Base-by-base conservation (phyloP, 352 stramenopile species). In the Globisporangium solare region DNA sequence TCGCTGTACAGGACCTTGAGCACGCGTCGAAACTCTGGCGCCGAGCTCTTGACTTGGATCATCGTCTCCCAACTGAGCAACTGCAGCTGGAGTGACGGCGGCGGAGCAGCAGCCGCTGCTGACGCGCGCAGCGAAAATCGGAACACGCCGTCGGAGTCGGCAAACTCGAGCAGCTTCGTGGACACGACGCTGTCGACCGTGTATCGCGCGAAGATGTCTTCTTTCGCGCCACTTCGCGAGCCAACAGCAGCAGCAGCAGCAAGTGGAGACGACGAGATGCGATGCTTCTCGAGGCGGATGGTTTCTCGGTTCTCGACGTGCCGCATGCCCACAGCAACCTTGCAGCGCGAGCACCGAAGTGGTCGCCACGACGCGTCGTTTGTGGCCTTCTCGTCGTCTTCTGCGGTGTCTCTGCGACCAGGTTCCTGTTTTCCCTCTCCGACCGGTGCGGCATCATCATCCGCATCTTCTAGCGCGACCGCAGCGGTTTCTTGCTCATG, bases 1-100 rank as follows among this genome's bases (percentile, higher is more conserved):
- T 10, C 27, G 10, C 7, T 35, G 31, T 35, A 92, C 10, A 86
- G 40, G 37, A 92, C 78, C 56, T 89, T 90, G 39, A 92, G 71
- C 4, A 92, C 79, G 17, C 79, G 74, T 17, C 60, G 60, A 49
- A 87, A 88, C 21, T 57, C 63, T 13, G 49, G 18, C 4, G 21
- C 49, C 3, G 47, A 54, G 40, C 54, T 42, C 6, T 68, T 52
- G 14, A 54, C 51, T 27, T 78, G 71, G 24, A 89, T 66, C 69
- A 76, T 85, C 3, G 77, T 80, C 27, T 92, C 79, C 82, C 82
- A 92, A 57, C 72, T 86, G 11, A 92, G 60, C 31, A 92, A 51
- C 51, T 92, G 82, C 48, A 90, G 27, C 27, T 10, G 27, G 27
- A 35, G 27, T 11, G 27, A 27, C 24, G 24, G 27, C 27, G 27